phyloP scores from a whole-genome alignment of 345 rosid species.

The Physaria fendleri region DNA sequence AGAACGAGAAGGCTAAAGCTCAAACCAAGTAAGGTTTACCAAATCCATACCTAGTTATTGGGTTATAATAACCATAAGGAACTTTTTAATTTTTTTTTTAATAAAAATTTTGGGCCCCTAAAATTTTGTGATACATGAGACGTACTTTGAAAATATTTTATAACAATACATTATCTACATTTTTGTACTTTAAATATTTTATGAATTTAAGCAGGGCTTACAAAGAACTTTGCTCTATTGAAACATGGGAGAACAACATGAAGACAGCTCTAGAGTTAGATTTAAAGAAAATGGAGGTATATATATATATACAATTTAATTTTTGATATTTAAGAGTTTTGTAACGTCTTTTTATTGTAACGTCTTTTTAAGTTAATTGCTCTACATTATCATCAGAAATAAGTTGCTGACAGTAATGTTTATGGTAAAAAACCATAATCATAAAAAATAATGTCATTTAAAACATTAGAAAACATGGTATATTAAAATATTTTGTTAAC shows the following conservation, averaged over 20 bases:
- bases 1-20: slow-evolving; percentile 70
- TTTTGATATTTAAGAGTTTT: no score
- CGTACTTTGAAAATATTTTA: no score
- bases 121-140: no score
- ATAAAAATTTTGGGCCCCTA: no score
- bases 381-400: no score
- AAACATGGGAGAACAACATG: slow-evolving; percentile 59
- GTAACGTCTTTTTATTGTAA: no score
- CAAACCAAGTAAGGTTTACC: slow-evolving; percentile 60
- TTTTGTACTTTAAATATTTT: not conserved
- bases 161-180: not conserved
- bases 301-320: not conserved
- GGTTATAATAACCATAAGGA: not conserved
- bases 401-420: no score
- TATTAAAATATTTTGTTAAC: not conserved
- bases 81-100: no score
- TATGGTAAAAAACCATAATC: not conserved
- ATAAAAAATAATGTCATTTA: not conserved
- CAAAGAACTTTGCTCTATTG: slow-evolving; percentile 44
- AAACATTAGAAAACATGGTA: not conserved
- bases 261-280: slow-evolving; percentile 47
- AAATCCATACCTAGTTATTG: not conserved
- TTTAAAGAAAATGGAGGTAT: slow-evolving; percentile 58
- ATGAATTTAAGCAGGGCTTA: slow-evolving; percentile 40
- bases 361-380: no score